phyloP scores from a whole-genome alignment of 2,329 filamentous ascomycete species.

The Sclerotinia borealis region DNA sequence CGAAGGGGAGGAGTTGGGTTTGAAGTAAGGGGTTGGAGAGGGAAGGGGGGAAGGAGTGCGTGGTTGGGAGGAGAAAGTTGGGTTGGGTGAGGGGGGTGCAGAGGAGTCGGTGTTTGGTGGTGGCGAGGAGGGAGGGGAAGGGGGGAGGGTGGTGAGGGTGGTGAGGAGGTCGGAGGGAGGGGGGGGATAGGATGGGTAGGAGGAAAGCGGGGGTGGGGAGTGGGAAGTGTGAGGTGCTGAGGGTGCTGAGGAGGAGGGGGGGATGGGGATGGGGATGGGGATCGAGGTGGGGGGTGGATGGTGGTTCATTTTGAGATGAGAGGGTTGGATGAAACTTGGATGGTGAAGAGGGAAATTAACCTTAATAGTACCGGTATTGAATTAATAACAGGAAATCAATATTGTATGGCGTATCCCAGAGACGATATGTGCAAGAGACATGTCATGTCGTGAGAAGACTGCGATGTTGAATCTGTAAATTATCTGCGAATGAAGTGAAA shows the following conservation, averaged over 20 bases:
- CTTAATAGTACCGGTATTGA: too few relatives aligned
- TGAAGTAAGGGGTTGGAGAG: conserved; percentile 38
- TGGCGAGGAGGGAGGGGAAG: conserved; percentile 49
- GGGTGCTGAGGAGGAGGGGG: background rate
- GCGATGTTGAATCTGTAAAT: too few relatives aligned
- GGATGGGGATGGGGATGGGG: background rate
- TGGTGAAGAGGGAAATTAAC: background rate
- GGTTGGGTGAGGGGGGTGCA: conserved; percentile 67
- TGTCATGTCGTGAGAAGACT: background rate
- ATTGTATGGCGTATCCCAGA: too few relatives aligned
- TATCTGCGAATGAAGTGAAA: too few relatives aligned
- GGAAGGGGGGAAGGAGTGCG: conserved; percentile 51
- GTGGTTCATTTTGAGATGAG: background rate
- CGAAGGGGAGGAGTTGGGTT: conserved; percentile 47
- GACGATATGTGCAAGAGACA: background rate
- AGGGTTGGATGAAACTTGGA: background rate
- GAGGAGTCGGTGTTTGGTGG: conserved; percentile 74
- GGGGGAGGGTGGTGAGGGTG: conserved; percentile 43
- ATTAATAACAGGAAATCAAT: too few relatives aligned
- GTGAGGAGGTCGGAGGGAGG: conserved; percentile 36
- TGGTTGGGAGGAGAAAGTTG: conserved; percentile 41
- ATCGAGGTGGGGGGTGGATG: too few relatives aligned
- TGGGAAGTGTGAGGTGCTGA: background rate
- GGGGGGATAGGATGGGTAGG: background rate
- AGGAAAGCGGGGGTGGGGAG: background rate